A percentile compares a stretch with the other conserved stretches of the same genome.
Conservation (phyloP, 2,329 filamentous ascomycete genomes). For the Trichoderma koningii region DNA sequence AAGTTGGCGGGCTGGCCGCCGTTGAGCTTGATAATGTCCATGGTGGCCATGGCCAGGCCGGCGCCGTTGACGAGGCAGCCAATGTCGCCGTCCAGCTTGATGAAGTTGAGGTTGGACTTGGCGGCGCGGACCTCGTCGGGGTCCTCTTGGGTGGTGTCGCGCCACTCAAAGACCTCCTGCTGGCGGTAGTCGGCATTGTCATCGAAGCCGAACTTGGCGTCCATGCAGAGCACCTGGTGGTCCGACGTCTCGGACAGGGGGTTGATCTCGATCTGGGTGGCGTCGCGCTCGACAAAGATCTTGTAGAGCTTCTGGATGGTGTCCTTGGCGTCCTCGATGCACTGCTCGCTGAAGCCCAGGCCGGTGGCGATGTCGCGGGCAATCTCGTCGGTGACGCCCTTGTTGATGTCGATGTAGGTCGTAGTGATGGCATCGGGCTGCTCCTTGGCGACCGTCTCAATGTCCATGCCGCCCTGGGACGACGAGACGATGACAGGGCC, state of each 20-base stretch:
- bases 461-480: constrained; percentile 98
- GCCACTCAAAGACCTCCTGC: constrained; percentile 92
- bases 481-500: constrained; percentile 94
- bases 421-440: constrained; percentile 94
- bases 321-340: constrained; percentile 90
- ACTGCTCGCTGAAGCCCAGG: constrained; percentile 97
- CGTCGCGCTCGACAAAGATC: constrained; percentile 97
- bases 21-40: constrained; percentile 99
- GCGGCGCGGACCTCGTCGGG: constrained; percentile 96
- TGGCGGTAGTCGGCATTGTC: constrained; percentile 99
- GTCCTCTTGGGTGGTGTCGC: constrained; percentile 94
- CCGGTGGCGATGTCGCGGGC: constrained; percentile 85
- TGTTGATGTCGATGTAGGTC: constrained; percentile 90
- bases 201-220: constrained; percentile 98
- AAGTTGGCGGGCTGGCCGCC: constrained; percentile 96
- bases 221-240: constrained; percentile 98
- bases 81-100: constrained; percentile 99
- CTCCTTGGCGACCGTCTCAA: constrained; percentile 98
- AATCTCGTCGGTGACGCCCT: constrained; percentile 93
- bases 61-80: constrained; percentile 99
- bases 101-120: constrained; percentile 96
- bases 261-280: constrained; percentile 99
- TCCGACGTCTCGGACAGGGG: constrained; percentile 97
- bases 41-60: constrained; percentile 98
- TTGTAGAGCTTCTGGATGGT: constrained; percentile 99